Percentiles rank a stretch among this genome's conserved stretches.
phyloP scores from a whole-genome alignment of 2,329 filamentous ascomycete species.

The Atkinsonella hypoxylon region DNA sequence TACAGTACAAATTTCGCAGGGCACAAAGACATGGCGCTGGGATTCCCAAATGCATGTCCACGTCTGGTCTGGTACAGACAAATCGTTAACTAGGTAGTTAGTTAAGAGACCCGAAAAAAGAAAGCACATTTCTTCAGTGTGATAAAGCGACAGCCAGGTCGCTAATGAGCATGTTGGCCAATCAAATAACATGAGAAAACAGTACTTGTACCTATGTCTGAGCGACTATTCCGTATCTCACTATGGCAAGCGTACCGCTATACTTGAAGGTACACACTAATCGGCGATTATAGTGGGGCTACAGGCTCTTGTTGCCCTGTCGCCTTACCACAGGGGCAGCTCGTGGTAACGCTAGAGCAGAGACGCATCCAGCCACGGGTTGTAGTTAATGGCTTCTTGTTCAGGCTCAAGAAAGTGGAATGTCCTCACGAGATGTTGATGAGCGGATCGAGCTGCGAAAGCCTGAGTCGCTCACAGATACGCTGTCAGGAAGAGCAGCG shows the following conservation, averaged over 20 bases:
- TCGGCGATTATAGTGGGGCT: too few relatives aligned
- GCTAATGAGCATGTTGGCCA: too few relatives aligned
- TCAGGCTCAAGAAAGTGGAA: background rate
- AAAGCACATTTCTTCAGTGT: too few relatives aligned
- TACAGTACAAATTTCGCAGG: background rate
- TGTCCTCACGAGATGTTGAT: background rate
- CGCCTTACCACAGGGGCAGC: background rate
- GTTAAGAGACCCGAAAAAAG: too few relatives aligned
- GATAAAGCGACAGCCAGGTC: too few relatives aligned
- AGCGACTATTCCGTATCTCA: too few relatives aligned
- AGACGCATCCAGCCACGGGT: slow-evolving; percentile 2
- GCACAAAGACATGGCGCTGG: background rate
- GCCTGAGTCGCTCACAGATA: background rate
- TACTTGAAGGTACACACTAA: too few relatives aligned
- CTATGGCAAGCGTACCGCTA: too few relatives aligned
- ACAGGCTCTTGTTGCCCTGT: too few relatives aligned
- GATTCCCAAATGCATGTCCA: background rate
- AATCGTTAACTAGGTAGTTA: background rate
- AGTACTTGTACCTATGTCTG: too few relatives aligned
- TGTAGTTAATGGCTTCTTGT: background rate
- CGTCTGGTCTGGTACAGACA: background rate
- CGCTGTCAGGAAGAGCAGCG: too few relatives aligned
- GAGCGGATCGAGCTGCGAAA: background rate
- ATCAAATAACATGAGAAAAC: too few relatives aligned
- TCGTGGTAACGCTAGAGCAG: background rate